Percentiles rank a stretch among this genome's conserved stretches.
phyloP scores from a whole-genome alignment of 2,329 filamentous ascomycete species.

The Ceratocystis diversiconidia region DNA sequence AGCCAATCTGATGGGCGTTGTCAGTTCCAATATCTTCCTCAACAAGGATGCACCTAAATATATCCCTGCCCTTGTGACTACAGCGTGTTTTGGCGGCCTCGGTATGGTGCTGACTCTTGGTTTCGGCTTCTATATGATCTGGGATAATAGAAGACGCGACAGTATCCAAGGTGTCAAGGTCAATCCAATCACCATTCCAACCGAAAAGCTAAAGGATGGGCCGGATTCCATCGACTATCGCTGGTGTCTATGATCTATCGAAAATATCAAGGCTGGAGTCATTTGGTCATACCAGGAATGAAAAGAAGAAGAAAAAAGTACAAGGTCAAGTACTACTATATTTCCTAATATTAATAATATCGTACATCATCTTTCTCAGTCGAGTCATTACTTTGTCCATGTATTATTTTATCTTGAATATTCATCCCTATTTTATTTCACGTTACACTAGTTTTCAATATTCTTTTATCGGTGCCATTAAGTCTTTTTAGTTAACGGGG shows the following conservation, averaged over 20 bases:
- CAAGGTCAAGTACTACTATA: not conserved
- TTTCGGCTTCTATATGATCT: slow-evolving; percentile 48
- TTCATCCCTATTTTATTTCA: not conserved
- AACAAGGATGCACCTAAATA: slow-evolving; percentile 52
- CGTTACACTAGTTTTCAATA: not conserved
- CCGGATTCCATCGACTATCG: slow-evolving; percentile 34
- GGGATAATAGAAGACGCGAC: slow-evolving; percentile 40
- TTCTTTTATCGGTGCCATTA: not conserved
- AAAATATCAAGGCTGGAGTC: slow-evolving; percentile 31
- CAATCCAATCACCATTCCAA: slow-evolving; percentile 33
- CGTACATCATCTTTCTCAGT: not conserved
- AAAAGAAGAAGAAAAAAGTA: too few species aligned
- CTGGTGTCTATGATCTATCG: slow-evolving; percentile 37
- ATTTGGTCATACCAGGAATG: not conserved
- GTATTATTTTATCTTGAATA: not conserved
- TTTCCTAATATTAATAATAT: not conserved
- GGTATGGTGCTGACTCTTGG: slow-evolving; percentile 41
- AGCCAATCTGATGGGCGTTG: slow-evolving; percentile 63
- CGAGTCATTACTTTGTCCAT: not conserved
- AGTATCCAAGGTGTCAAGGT: slow-evolving; percentile 37
- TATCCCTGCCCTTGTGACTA: slow-evolving; percentile 49
- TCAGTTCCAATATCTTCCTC: slow-evolving; percentile 54
- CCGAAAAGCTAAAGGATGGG: slow-evolving; percentile 35
- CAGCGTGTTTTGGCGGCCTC: slow-evolving; percentile 47
- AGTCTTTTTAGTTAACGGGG: not conserved